Conservation (phyloP, 2,329 filamentous ascomycete species). For the Hymenoscyphus occultus region DNA sequence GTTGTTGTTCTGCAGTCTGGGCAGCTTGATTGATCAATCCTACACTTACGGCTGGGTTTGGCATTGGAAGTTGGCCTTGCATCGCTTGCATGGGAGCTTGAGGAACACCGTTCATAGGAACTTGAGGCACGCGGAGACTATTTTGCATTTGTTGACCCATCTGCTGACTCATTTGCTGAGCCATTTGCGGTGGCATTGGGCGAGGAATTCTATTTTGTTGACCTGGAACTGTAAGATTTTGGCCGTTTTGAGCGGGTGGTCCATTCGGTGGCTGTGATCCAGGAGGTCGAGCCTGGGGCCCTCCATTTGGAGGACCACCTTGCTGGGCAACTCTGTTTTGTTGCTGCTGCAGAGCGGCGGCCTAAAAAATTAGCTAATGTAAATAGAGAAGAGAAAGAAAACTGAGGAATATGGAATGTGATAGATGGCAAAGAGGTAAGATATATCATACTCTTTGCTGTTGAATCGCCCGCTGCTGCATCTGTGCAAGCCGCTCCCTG, state of each 20-base stretch:
- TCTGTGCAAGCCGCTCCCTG: constrained; percentile 56
- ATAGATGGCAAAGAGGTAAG: not conserved
- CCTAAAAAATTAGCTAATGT: constrained; percentile 8
- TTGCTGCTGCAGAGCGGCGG: constrained; percentile 8
- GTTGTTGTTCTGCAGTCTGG: constrained; percentile 64
- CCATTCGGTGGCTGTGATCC: constrained; percentile 25
- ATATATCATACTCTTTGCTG: constrained; percentile 50
- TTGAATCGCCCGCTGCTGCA: constrained; percentile 39
- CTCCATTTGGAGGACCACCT: constrained; percentile 21
- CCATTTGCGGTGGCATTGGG: constrained; percentile 33
- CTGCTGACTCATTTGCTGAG: constrained; percentile 28
- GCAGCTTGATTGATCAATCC: constrained; percentile 61
- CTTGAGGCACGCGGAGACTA: constrained; percentile 39
- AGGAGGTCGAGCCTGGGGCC: constrained; percentile 11
- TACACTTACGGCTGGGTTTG: constrained; percentile 48
- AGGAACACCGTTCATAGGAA: constrained; percentile 61
- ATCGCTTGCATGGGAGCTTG: constrained; percentile 66
- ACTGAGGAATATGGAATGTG: not conserved
- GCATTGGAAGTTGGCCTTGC: constrained; percentile 55
- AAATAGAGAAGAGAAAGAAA: constrained; percentile 22
- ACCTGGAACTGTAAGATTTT: constrained; percentile 32
- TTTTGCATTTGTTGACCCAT: constrained; percentile 34
- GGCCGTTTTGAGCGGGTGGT: constrained; percentile 21
- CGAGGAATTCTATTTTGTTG: constrained; percentile 32
- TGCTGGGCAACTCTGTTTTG: constrained; percentile 17